Base-by-base conservation (phyloP, 2,329 filamentous ascomycete species). In the Coniosporium tulheliwenetii region DNA sequence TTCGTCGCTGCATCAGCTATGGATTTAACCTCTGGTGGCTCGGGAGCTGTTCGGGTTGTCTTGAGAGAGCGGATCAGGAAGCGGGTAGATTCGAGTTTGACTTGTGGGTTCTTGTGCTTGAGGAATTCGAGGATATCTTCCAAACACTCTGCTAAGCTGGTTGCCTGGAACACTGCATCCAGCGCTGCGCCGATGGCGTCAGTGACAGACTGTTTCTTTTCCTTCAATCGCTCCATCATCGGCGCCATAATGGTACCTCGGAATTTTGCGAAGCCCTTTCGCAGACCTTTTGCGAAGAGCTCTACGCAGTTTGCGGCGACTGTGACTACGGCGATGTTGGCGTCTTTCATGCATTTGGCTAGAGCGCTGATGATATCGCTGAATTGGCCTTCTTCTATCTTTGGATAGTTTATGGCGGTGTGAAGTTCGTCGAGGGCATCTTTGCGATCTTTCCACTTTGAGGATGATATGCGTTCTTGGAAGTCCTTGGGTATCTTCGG, bases 381-480 rank as follows among this genome's bases (percentile, higher is more conserved):
- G 54, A 86, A 96, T 41, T 85, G 81, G 5, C 77, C 84, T 50
- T 96, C 89, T 59, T 94, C 93, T 59, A 98, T 94, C 45, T 81
- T 75, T 10, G 89, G 86, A 34, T 93, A 80, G 51, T 93, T 93
- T 41, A 93, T 62, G 2, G 77, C 71, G 10, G 74, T 73, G 50
- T 79, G 81, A 0, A 95, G 70, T 8, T 76, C 85, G 45, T 98
- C 91, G 2, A 96, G 70, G 0, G 84, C 85, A 50, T 98, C 91
- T 61, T 98, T 98, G 45, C 91, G 74, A 50, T 98, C 93, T 57
- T 98, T 98, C 91, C 91, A 98, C 58, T 98, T 98, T 0, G 87
- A 80, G 8, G 89, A 96, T 0, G 74, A 80, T 29, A 98, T 66
- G 44, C 81, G 78, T 15, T 98, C 91, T 48, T 76, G 72, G 48